A percentile compares a stretch with the other conserved stretches of the same genome.
These are phyloP conservation scores for Ustilago curta DNA, from an alignment of 1,284 basidiomycete species.

Conservation along the genomic window DNA sequence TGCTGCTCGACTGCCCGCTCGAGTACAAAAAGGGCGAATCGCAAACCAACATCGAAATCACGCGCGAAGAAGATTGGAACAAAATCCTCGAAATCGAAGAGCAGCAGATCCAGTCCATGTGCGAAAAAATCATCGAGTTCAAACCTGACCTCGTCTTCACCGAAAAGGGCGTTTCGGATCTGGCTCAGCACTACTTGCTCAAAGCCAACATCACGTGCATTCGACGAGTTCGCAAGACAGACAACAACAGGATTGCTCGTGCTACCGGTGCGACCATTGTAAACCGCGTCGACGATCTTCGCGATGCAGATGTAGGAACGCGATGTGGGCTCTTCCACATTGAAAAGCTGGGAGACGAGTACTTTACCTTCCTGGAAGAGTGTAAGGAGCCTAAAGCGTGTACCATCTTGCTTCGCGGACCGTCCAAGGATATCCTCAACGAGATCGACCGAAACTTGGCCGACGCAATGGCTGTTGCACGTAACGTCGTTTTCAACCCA, in stretches of 20 bases:
- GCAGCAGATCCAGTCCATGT: conserved; percentile 92
- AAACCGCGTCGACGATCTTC: conserved; percentile 93
- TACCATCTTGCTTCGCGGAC: conserved; percentile 97
- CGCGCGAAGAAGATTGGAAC: conserved; percentile 93
- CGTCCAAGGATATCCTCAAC: conserved; percentile 97
- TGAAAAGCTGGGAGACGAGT: conserved; percentile 98
- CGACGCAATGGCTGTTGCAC: conserved; percentile 96
- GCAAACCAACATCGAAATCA: conserved; percentile 99
- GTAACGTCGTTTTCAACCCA: conserved; percentile 97
- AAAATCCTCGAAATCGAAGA: conserved; percentile 94
- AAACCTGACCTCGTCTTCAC: conserved; percentile 96
- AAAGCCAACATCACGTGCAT: conserved; percentile 91
- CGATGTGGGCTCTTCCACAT: conserved; percentile 94
- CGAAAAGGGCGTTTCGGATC: conserved; percentile 94
- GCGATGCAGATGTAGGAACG: conserved; percentile 90
- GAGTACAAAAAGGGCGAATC: conserved; percentile 99
- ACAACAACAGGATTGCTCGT: conserved; percentile 98
- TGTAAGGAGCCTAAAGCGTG: conserved; percentile 95
- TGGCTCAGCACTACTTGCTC: conserved; percentile 91
- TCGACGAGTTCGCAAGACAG: conserved; percentile 94
- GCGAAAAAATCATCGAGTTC: conserved; percentile 88
- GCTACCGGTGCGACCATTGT: conserved; percentile 96
- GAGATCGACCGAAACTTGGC: conserved; percentile 98
- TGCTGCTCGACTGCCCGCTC: conserved; percentile 92
- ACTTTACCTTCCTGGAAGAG: conserved; percentile 92